Conservation (phyloP, 208 protist species). For the Trichomonas vaginalis region DNA sequence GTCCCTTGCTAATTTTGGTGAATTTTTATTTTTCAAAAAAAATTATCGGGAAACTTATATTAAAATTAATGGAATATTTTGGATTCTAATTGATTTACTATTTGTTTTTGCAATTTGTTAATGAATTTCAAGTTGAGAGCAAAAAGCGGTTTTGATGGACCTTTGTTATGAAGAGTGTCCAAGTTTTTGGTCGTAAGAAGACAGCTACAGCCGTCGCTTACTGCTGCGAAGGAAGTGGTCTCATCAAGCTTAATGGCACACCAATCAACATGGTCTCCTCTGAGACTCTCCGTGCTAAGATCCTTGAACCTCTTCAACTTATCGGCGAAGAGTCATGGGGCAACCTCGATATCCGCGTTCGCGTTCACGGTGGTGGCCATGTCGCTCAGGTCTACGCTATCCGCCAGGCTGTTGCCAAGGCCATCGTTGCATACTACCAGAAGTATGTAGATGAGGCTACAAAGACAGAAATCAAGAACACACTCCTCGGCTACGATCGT, state of each 20-base stretch:
- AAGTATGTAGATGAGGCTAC: slow-evolving; percentile 85
- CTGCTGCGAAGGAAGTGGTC: slow-evolving; percentile 77
- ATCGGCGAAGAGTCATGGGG: slow-evolving; percentile 74
- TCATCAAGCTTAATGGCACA: slow-evolving; percentile 90
- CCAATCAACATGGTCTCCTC: slow-evolving; percentile 87
- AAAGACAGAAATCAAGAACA: slow-evolving; percentile 93
- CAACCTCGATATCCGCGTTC: slow-evolving; percentile 78
- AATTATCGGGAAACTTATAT: too few species aligned
- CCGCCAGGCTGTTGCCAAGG: slow-evolving; percentile 95
- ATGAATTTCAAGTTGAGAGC: too few species aligned
- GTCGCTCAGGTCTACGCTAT: slow-evolving; percentile 90
- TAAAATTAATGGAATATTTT: too few species aligned
- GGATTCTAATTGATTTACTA: too few species aligned
- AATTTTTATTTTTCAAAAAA: too few species aligned
- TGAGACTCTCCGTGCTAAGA: slow-evolving; percentile 84
- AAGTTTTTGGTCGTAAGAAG: slow-evolving; percentile 68
- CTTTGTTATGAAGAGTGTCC: slow-evolving; percentile 30
- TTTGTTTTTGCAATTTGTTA: too few species aligned
- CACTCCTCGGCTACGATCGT: slow-evolving; percentile 83
- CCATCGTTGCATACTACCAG: slow-evolving; percentile 93
- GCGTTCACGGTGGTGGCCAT: slow-evolving; percentile 84
- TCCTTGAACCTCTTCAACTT: slow-evolving; percentile 79
- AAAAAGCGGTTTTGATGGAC: too few species aligned
- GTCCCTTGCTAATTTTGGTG: too few species aligned
- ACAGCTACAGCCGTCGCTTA: slow-evolving; percentile 93